Conservation (phyloP, 2,329 filamentous ascomycete species). For the Balansia obtecta region DNA sequence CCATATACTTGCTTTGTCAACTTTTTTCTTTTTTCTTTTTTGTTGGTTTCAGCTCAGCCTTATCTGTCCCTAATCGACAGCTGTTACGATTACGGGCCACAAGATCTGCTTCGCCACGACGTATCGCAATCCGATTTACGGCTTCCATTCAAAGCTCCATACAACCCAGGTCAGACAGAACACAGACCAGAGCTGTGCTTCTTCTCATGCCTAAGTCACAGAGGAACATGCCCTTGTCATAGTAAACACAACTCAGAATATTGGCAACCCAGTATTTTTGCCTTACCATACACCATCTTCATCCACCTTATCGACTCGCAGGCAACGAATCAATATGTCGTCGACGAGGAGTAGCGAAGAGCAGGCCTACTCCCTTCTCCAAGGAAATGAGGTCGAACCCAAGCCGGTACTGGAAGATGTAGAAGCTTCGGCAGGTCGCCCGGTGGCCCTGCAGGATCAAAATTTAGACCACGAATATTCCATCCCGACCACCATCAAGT, state of each 20-base stretch:
- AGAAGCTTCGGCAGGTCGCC: constrained; percentile 18
- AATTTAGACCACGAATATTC: constrained; percentile 33
- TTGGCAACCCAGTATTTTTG: not conserved
- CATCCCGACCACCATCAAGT: constrained; percentile 31
- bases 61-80: not conserved
- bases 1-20: not conserved
- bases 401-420: constrained; percentile 19
- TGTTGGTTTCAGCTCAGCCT: too few species aligned
- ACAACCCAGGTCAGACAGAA: not conserved
- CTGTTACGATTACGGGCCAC: not conserved
- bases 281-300: not conserved
- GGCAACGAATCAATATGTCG: constrained; percentile 18
- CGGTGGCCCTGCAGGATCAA: constrained; percentile 17
- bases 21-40: not conserved
- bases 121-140: not conserved
- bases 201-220: not conserved
- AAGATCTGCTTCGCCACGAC: constrained; percentile 2
- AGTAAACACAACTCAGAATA: not conserved
- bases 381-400: constrained; percentile 18
- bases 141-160: not conserved
- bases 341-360: constrained; percentile 20
- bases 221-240: constrained; percentile 4
- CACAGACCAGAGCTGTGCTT: not conserved
- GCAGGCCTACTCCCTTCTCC: constrained; percentile 18
- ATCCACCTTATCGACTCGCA: not conserved